Evolutionary conservation across 352 stramenopile species (phyloP), one percentile per base, ranked within the genome.

Genomic region (Phytophthora melonis): DNA sequence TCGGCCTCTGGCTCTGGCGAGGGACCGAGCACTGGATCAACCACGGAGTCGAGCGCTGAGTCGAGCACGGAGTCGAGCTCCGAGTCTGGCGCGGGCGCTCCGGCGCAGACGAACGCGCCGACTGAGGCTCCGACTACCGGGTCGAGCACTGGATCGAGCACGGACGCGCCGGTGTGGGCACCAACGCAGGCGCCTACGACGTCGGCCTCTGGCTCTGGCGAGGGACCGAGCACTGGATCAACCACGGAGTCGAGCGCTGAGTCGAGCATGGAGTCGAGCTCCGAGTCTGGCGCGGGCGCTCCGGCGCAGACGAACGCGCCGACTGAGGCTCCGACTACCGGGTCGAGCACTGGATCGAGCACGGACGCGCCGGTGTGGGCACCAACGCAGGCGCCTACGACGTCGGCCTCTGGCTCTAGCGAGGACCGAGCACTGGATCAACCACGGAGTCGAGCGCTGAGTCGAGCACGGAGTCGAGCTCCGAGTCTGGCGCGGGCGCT

Each of bases 211-310:
- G 23, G 23, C 23, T 25, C 23, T 25, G 2, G 23, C 32, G 11
- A 63, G 3, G 39, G 57, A n/a, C 61, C 54, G 13, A 62, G 21
- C 41, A 54, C 59, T 6, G 47, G 27, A 25, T 25, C 23, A 25
- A 25, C 23, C 23, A 25, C 23, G 23, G 23, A 25, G 23, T 25
- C 23, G 23, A 25, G 23, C 23, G 23, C 23, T 25, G 23, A 2
- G 5, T 58, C 54, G 53, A 43, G 58, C 43, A 39, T 5, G 32
- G 32, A 11, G 8, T 39, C 32, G 32, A 39, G 32, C 32, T 13
- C 32, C 8, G 10, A 19, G 14, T 13, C 27, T 21, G 9, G 34
- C 11, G 65, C 58, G 18, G 23, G 47, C 6, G 36, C 25, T 21
- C 41, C 59, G 16, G 25, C n/a, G 49, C 7, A 39, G 13, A 18